Evolutionary conservation across 2,329 filamentous ascomycete species (phyloP), one percentile per base, ranked within the genome.

Genomic region (Didymella lethalis): DNA sequence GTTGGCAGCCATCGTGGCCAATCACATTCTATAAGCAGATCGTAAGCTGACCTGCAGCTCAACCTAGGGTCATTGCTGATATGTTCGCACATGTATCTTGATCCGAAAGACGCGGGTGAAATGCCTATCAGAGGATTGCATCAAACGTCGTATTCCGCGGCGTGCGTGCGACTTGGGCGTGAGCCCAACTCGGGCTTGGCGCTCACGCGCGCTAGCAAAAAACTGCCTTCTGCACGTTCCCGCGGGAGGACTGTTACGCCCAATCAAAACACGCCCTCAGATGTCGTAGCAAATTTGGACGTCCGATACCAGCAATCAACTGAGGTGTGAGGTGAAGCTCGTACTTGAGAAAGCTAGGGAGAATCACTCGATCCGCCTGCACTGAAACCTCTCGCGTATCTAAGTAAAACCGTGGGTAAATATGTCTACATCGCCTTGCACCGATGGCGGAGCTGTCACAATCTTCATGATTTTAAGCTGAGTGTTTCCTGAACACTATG

Each of bases 201-300:
- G 66, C 61, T 62, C 41, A 44, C 23, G 14, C 43, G 12, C 67
- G 46, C 63, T 68, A 66, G 62, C 65, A 53, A 65, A 70, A 68
- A 69, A 63, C 57, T 68, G 56, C 63, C 66, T 53, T 53, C 46
- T 45, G 53, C 53, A 25, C 49, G 28, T 56, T 57, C 38, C 54
- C 48, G 48, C 18, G 29, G 48, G 20, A 45, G 16, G 32, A 46
- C 41, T 16, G 23, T 47, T 29, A 41, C 25, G 34, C 41, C 47
- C 29, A 32, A 44, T 59, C 47, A 53, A 18, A 34, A 7, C 40
- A 23, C 1, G 28, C 7, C 44, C 38, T 16, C 20, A 20, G 7
- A 8, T 28, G 48, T 31, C 31, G 31, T 46, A 54, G 25, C 36
- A 18, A 8, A 18, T n/a, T 28, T 55, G 26, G 41, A 48, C 28